Percentiles rank a stretch among this genome's conserved stretches.
These are phyloP conservation scores for Apiospora rasikravindrae DNA, from an alignment of 2,329 filamentous ascomycete species.

Conservation along the genomic window DNA sequence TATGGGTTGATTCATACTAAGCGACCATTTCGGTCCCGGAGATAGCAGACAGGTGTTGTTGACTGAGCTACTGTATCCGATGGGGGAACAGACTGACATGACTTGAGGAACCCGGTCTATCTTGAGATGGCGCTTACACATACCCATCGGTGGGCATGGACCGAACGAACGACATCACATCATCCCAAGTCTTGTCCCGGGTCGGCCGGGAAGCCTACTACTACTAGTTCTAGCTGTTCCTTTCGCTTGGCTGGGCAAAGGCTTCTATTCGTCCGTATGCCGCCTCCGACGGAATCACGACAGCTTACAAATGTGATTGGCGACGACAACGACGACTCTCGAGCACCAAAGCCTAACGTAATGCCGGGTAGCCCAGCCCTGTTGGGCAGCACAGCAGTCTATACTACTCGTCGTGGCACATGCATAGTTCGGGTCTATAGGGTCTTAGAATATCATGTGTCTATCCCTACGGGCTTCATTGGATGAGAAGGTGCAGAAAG, in stretches of 20 bases:
- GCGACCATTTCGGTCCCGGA: neutral
- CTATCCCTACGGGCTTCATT: neutral
- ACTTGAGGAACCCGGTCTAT: neutral
- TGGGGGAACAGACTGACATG: neutral
- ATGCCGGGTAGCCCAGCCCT: neutral
- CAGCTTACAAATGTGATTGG: conserved; percentile 3
- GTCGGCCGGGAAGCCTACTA: neutral
- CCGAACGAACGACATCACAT: neutral
- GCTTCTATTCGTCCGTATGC: neutral
- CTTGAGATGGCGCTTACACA: neutral
- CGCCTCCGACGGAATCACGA: neutral
- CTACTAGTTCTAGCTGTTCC: neutral
- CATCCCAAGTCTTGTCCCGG: neutral
- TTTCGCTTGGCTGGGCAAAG: neutral
- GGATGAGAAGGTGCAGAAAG: neutral
- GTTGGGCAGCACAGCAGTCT: neutral
- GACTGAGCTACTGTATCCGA: neutral
- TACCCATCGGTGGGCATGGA: neutral
- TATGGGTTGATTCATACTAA: neutral
- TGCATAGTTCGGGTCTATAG: neutral
- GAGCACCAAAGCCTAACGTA: neutral
- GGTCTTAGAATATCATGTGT: neutral
- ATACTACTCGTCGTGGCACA: neutral
- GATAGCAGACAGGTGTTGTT: neutral
- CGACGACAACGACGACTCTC: neutral